Base-by-base conservation (phyloP, 257 asterid species). In the Osmanthus fragrans region DNA sequence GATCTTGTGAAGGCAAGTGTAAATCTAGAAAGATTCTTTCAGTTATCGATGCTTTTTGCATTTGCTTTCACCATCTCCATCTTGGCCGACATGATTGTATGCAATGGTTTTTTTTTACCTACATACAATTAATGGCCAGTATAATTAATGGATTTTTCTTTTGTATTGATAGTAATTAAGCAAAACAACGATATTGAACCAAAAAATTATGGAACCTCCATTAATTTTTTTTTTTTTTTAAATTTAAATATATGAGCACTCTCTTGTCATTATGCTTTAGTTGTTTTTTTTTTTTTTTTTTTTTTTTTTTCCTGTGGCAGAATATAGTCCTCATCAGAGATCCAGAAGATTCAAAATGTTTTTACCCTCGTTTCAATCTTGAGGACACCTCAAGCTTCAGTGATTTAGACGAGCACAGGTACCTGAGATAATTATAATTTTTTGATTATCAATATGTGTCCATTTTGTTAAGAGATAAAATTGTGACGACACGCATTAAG, bases 351-450 rank as follows among this genome's bases (percentile, higher is more conserved):
- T 81, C 96, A 8, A 88, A 85, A 82, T 85, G 77, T 37, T 92
- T 88, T 70, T 95, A 90, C 60, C 99, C 99, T 29, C 97, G 99
- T 67, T 95, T 95, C 89, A 95, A 92, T 84, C 86, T 95, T 80
- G 98, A 95, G 81, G 98, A 95, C 78, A 93, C 99, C 3, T 76
- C 91, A 19, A 90, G 90, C 89, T 95, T 93, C 83, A 80, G 49
- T 37, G 91, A 80, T 68, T 78, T 93, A 74, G 98, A 95, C 77
- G 81, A 86, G 76, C 95, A 90, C 84, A 91, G 96, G 99, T 94
- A 85, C 54, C 21, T 33, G 29, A 45, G 2, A 5, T 19, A 9
- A 39, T 58, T 29, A 8, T 58, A 65, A 47, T 56, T 40, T 51
- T 21, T 45, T 18, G 30, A 42, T 7, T 45, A 76, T 75, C 67